Evolutionary conservation across 495 filamentous ascomycete genomes (phyloP), one percentile per base, ranked within the genome.

Genomic region (Penicillium robsamsonii): DNA sequence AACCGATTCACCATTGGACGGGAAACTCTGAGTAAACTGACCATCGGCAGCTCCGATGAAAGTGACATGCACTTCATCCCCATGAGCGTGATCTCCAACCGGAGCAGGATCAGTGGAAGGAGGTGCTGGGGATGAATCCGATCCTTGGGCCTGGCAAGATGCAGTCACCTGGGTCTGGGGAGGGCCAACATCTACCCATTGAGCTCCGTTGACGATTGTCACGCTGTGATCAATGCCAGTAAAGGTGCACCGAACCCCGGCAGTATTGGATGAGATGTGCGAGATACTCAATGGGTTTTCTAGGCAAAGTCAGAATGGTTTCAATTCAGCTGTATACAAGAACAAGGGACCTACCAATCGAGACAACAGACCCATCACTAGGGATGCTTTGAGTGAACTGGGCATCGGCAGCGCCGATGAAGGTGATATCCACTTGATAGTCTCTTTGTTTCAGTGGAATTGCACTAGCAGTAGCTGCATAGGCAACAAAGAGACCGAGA

Each of bases 161-260:
- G 68, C 74, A 9, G 57, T 66, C n/a, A 65, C 35, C 48, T 75
- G 74, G 6, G 71, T 66, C 68, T 76, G 72, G 5, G 74, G 74
- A 35, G 70, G 67, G 11, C 65, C 67, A 46, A 74, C 70, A 57
- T 67, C 62, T 1, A 66, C 60, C 22, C 35, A 59, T 5, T 55
- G 20, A 6, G 33, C 57, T 1, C 63, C 65, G 29, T 60, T 60
- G 17, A 72, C 55, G 13, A 50, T 42, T 0, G 69, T 72, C 5
- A 51, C 22, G 35, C 64, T 65, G 6, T 62, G 52, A 25, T 72
- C 62, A 51, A 63, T 45, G 2, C 71, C 71, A 17, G 54, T 43
- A 38, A 71, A 64, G 3, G 62, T 65, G 45, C 61, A 64, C 20
- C 41, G 47, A 8, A 58, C 42, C 17, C 45, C 44, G 9, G 49